These are phyloP conservation scores for Mallotus japonicus DNA, from an alignment of 441 rosid genomes.

Conservation along the genomic window DNA sequence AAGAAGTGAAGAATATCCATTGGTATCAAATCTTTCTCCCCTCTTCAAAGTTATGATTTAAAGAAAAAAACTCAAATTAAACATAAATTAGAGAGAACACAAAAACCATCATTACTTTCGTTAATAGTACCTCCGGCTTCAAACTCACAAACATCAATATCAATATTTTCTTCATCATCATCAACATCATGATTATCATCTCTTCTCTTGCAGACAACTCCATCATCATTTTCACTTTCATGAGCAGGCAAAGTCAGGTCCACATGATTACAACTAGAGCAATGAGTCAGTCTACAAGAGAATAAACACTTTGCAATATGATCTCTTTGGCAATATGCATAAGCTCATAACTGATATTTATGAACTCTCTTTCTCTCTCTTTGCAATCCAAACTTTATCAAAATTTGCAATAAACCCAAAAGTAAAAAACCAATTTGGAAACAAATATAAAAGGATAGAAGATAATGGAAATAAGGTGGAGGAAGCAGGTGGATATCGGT, in stretches of 20 bases:
- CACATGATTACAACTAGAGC: slow-evolving; percentile 64
- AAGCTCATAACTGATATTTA: slow-evolving; percentile 10
- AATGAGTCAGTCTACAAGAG: slow-evolving; percentile 51
- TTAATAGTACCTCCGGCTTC: slow-evolving; percentile 45
- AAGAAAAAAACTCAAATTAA: too few relatives aligned
- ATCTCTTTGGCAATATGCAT: slow-evolving; percentile 39
- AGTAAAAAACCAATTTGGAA: too few relatives aligned
- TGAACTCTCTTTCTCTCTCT: background rate
- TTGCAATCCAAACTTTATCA: too few relatives aligned
- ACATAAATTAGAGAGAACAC: too few relatives aligned
- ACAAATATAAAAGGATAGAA: too few relatives aligned
- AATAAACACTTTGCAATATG: slow-evolving; percentile 77
- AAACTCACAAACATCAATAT: slow-evolving; percentile 4
- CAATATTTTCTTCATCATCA: slow-evolving; percentile 27
- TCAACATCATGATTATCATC: slow-evolving; percentile 24
- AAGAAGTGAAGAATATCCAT: too few relatives aligned
- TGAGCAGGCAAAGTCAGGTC: slow-evolving; percentile 32
- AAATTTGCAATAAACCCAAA: too few relatives aligned
- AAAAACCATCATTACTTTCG: slow-evolving; percentile 46
- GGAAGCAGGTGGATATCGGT: too few relatives aligned
- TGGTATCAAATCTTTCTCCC: too few relatives aligned
- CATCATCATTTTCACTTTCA: slow-evolving; percentile 28
- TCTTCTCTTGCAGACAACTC: slow-evolving; percentile 27
- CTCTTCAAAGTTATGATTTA: too few relatives aligned
- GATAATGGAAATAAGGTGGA: too few relatives aligned